These are phyloP conservation scores for Podospora tetraspora DNA, from an alignment of 495 filamentous ascomycete genomes.

Conservation along the genomic window DNA sequence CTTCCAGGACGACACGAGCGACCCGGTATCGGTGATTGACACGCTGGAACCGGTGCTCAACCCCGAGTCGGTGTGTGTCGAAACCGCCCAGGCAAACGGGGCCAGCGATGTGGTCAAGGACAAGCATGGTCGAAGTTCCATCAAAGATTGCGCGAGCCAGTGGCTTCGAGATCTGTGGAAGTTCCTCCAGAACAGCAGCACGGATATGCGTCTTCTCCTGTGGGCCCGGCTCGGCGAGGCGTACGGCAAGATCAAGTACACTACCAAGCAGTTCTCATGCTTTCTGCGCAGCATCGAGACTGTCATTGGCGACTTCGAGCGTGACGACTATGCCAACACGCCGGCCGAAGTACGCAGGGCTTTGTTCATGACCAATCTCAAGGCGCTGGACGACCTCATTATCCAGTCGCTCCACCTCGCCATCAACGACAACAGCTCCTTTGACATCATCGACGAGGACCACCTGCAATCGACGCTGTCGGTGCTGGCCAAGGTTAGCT, in stretches of 20 bases:
- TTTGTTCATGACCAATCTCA: slow-evolving; percentile 67
- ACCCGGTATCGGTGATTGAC: slow-evolving; percentile 79
- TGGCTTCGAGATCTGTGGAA: slow-evolving; percentile 68
- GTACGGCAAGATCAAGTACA: slow-evolving; percentile 75
- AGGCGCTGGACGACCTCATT: slow-evolving; percentile 69
- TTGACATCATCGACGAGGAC: slow-evolving; percentile 77
- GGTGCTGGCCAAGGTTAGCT: slow-evolving; percentile 59
- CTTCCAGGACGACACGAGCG: slow-evolving; percentile 59
- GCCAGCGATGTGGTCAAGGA: background rate
- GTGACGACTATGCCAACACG: slow-evolving; percentile 55
- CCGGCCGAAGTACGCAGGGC: slow-evolving; percentile 57
- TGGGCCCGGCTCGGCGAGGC: slow-evolving; percentile 85
- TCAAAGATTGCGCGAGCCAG: slow-evolving; percentile 41
- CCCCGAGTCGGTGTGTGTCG: slow-evolving; percentile 51
- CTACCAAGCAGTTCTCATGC: slow-evolving; percentile 80
- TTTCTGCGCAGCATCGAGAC: slow-evolving; percentile 78
- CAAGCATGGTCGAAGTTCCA: slow-evolving; percentile 29
- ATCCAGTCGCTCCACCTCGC: slow-evolving; percentile 58
- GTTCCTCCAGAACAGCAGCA: slow-evolving; percentile 73
- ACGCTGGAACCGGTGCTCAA: slow-evolving; percentile 89
- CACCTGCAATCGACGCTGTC: slow-evolving; percentile 66
- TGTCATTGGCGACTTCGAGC: slow-evolving; percentile 66
- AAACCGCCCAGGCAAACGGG: slow-evolving; percentile 8
- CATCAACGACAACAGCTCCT: slow-evolving; percentile 63
- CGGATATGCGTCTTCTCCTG: slow-evolving; percentile 74